Percentiles rank a stretch among this genome's conserved stretches.
Evolutionary conservation across 495 filamentous ascomycete species (phyloP).

Genomic region (Neurospora sp.): DNA sequence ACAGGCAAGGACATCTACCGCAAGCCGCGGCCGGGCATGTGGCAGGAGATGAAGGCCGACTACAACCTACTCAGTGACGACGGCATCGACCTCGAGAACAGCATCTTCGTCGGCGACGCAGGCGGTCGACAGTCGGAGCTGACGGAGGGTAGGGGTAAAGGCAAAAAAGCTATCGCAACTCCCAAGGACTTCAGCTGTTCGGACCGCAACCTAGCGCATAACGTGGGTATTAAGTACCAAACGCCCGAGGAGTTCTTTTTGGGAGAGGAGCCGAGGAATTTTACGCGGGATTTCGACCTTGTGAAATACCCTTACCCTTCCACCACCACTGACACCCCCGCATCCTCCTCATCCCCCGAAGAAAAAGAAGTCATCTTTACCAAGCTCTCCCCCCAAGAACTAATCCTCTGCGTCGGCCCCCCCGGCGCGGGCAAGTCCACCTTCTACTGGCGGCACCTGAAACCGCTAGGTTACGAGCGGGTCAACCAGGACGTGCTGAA

Average conservation of each 20-base stretch:
- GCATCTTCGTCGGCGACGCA: constrained; percentile 88
- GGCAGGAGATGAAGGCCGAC: constrained; percentile 69
- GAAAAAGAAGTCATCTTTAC: background rate
- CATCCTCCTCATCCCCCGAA: too few relatives aligned
- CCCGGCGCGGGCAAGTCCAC: constrained; percentile 87
- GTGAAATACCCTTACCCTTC: constrained; percentile 19
- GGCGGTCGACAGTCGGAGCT: constrained; percentile 38
- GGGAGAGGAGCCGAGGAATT: constrained; percentile 48
- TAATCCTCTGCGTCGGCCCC: constrained; percentile 78
- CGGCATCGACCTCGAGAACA: constrained; percentile 54
- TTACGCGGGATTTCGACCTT: constrained; percentile 58
- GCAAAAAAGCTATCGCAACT: constrained; percentile 1
- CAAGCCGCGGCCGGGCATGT: constrained; percentile 87
- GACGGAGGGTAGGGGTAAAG: background rate
- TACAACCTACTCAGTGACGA: constrained; percentile 49
- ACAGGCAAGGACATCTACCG: constrained; percentile 69
- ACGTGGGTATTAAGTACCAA: constrained; percentile 66
- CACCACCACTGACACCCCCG: background rate
- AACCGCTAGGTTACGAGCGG: constrained; percentile 72
- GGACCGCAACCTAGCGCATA: constrained; percentile 77
- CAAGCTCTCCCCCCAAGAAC: constrained; percentile 31
- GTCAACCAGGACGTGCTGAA: constrained; percentile 91
- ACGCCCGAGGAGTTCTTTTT: constrained; percentile 92
- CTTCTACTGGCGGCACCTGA: constrained; percentile 70
- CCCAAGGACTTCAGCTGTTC: constrained; percentile 58